Conservation (phyloP, 2,329 filamentous ascomycete genomes). For the Trichoderma citrinoviride region DNA sequence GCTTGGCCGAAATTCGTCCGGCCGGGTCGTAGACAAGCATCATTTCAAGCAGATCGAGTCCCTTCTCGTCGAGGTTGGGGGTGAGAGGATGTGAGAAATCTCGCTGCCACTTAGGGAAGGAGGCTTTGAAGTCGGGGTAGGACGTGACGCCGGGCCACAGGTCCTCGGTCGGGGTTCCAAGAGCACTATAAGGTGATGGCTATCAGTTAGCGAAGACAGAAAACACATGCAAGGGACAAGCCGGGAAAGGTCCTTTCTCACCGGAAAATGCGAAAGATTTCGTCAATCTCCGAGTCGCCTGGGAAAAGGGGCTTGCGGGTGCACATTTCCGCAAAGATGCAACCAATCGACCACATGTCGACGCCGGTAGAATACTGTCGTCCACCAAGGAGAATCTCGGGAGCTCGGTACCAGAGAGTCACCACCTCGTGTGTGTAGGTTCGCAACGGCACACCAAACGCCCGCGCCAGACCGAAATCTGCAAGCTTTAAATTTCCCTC, state of each 20-base stretch:
- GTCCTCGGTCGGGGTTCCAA: constrained; percentile 79
- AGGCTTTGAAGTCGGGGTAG: constrained; percentile 89
- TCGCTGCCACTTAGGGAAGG: constrained; percentile 86
- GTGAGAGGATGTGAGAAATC: constrained; percentile 66
- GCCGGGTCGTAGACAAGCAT: constrained; percentile 87
- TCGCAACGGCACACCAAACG: constrained; percentile 84
- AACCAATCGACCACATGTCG: constrained; percentile 94
- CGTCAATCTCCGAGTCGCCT: constrained; percentile 68
- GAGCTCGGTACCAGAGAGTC: constrained; percentile 88
- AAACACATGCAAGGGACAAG: not conserved
- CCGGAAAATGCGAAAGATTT: constrained; percentile 64
- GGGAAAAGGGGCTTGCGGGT: constrained; percentile 90
- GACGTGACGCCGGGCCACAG: constrained; percentile 91
- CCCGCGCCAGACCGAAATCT: constrained; percentile 84
- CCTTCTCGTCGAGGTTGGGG: constrained; percentile 67
- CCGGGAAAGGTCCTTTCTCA: constrained; percentile 35
- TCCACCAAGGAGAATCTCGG: constrained; percentile 85
- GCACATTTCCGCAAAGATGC: constrained; percentile 96
- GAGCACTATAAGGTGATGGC: constrained; percentile 47
- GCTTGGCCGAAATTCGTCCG: constrained; percentile 83
- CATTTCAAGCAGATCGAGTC: constrained; percentile 64
- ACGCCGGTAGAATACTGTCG: constrained; percentile 92
- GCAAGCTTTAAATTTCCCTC: constrained; percentile 88
- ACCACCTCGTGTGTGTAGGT: constrained; percentile 96
- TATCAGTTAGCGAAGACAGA: not conserved